Evolutionary conservation across 176 grass and related monocot species (phyloP).

Genomic region (Lolium multiflorum): DNA sequence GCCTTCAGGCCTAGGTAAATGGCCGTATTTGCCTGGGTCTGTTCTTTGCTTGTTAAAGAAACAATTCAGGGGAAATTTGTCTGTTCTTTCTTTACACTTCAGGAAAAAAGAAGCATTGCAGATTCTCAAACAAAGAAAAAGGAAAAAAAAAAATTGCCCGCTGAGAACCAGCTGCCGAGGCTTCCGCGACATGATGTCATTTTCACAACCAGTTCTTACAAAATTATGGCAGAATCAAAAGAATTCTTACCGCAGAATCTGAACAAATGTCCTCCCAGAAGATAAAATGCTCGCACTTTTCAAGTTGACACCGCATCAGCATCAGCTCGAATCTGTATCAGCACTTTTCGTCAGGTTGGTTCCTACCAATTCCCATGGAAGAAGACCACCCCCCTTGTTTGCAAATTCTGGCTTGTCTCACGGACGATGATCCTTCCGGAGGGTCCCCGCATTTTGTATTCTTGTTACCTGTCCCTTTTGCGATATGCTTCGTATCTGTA

Average conservation of each 20-base stretch:
- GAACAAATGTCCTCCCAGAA: background rate
- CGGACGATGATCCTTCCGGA: no score
- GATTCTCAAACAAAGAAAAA: no score
- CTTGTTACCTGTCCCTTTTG: background rate
- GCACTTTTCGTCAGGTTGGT: no score
- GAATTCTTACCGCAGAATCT: background rate
- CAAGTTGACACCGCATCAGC: background rate
- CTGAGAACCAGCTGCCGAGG: background rate
- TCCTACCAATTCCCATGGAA: background rate
- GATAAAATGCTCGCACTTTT: background rate
- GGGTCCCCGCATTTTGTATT: no score
- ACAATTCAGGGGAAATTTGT: no score
- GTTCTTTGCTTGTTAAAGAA: no score
- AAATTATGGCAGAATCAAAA: background rate
- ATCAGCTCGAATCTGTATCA: background rate
- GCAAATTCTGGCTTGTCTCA: background rate
- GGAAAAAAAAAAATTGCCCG: no score
- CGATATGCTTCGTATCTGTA: conserved; percentile 13
- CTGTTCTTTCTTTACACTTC: no score
- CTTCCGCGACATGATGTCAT: background rate
- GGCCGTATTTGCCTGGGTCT: no score
- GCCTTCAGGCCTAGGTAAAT: no score
- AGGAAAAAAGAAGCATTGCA: no score
- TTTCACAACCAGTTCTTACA: background rate
- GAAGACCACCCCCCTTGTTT: background rate